Conservation (phyloP, 2,329 filamentous ascomycete genomes). For the Pleurostoma richardsiae region DNA sequence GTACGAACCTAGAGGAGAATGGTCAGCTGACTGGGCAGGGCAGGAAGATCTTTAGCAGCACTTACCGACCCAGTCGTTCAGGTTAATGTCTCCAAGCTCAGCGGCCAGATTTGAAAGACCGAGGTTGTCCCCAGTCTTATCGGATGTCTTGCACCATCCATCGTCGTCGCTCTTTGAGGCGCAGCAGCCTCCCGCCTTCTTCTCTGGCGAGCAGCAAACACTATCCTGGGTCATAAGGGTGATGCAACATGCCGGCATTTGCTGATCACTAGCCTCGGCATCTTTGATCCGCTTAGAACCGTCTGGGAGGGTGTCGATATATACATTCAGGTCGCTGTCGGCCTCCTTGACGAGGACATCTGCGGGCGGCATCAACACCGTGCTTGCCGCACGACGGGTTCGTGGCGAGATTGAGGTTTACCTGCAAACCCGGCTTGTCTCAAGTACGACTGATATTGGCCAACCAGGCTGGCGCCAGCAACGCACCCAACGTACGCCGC, state of each 20-base stretch:
- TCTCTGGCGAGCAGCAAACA: not conserved
- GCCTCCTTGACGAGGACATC: slow-evolving; percentile 39
- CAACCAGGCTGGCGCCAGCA: slow-evolving; percentile 47
- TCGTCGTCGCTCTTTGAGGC: not conserved
- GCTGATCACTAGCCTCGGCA: not conserved
- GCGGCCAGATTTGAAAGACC: slow-evolving; percentile 2
- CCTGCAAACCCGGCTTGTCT: slow-evolving; percentile 42
- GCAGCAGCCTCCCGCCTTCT: not conserved
- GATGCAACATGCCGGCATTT: too few relatives aligned
- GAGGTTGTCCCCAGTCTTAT: slow-evolving; percentile 12
- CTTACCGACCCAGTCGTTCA: slow-evolving; percentile 47
- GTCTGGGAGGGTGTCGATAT: slow-evolving; percentile 25
- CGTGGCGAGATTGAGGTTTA: slow-evolving; percentile 16
- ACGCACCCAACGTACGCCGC: slow-evolving; percentile 57
- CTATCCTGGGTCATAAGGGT: not conserved
- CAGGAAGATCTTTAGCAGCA: slow-evolving; percentile 6
- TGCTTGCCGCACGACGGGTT: not conserved
- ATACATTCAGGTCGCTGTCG: slow-evolving; percentile 41
- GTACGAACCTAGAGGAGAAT: slow-evolving; percentile 32
- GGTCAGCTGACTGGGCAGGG: not conserved
- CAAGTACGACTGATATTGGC: slow-evolving; percentile 48
- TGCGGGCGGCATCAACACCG: slow-evolving; percentile 10
- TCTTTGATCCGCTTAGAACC: slow-evolving; percentile 8
- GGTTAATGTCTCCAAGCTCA: slow-evolving; percentile 26
- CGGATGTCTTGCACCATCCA: slow-evolving; percentile 1